Evolutionary conservation across 116 monocot species (phyloP), one percentile per base, ranked within the genome.

Genomic region (Dioscorea cayenensis): DNA sequence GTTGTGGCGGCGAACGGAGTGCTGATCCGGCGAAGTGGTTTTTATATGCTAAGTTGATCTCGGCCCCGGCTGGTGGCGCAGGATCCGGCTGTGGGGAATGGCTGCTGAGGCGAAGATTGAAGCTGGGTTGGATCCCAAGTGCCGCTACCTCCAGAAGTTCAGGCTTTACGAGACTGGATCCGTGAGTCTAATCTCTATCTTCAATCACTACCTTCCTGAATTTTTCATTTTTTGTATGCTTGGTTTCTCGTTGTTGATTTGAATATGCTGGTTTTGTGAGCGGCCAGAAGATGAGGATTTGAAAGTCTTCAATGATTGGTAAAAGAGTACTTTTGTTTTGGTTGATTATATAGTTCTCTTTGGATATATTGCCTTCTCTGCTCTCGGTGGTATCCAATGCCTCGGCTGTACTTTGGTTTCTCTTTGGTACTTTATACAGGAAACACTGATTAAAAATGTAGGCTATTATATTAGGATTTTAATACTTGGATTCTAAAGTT

Each of bases 131-230:
- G 74, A 73, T 5, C 50, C 64, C 12, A 28, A 43, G 17, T 62
- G 68, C 64, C 66, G 61, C 67, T 87, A 71, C 71, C 84, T 95
- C 27, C 84, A 88, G 70, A 90, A 85, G 66, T 95, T 95, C 67
- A 75, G 82, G 67, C 88, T 95, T 20, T 91, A 88, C 49, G 84
- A 90, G 79, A 95, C 85, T 14, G 76, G 79, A 86, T 85, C 91
- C 76, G 95, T 95, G 48, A 88, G 95, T 28, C 28, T 6, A n/a
- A 55, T 55, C 55, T 16, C 4, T 18, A 55, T 3, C 14, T 0
- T 16, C 18, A 19, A 55, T 55, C 55, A n/a, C 55, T 55, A 19
- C 17, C n/a, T 55, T n/a, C 19, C 14, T 55, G 55, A n/a, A n/a
- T 55, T 55, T 55, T 55, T 25, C 25, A 0, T 25, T 25, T 25